Conservation (phyloP, 306 rosid species). For the Fragaria iinumae region DNA sequence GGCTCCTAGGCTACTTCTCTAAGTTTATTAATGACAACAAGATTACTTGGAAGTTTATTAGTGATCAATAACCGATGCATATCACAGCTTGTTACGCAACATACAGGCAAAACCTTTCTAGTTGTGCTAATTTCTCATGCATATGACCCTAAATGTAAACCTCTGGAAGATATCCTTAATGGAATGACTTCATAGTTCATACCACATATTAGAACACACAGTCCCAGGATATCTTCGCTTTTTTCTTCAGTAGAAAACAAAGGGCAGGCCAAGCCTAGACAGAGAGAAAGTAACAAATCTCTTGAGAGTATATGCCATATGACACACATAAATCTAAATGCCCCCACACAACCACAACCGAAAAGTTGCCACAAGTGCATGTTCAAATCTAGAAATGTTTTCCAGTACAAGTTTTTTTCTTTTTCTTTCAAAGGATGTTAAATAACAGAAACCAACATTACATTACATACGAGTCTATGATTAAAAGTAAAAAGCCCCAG, state of each 20-base stretch:
- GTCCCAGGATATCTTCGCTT: not conserved
- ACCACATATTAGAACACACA: not conserved
- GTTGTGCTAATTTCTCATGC: too few relatives aligned
- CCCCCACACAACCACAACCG: conserved; percentile 5
- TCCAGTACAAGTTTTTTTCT: not conserved
- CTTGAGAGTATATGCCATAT: not conserved
- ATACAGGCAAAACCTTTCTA: too few relatives aligned
- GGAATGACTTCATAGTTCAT: too few relatives aligned
- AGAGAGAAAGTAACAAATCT: too few relatives aligned
- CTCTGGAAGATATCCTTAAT: too few relatives aligned
- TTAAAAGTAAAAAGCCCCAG: not conserved
- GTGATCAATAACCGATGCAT: too few relatives aligned
- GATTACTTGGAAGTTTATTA: too few relatives aligned
- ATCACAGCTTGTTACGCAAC: too few relatives aligned
- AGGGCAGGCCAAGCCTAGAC: not conserved
- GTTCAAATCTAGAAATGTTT: not conserved
- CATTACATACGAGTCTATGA: not conserved
- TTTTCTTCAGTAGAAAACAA: not conserved
- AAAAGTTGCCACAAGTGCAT: not conserved
- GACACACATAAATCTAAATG: not conserved
- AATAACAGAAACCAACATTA: not conserved
- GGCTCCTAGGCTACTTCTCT: too few relatives aligned
- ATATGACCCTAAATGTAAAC: too few relatives aligned
- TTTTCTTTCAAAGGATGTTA: not conserved
- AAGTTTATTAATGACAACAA: too few relatives aligned